Evolutionary conservation across 2,329 filamentous ascomycete species (phyloP).

Genomic region (Cladophialophora psammophila): DNA sequence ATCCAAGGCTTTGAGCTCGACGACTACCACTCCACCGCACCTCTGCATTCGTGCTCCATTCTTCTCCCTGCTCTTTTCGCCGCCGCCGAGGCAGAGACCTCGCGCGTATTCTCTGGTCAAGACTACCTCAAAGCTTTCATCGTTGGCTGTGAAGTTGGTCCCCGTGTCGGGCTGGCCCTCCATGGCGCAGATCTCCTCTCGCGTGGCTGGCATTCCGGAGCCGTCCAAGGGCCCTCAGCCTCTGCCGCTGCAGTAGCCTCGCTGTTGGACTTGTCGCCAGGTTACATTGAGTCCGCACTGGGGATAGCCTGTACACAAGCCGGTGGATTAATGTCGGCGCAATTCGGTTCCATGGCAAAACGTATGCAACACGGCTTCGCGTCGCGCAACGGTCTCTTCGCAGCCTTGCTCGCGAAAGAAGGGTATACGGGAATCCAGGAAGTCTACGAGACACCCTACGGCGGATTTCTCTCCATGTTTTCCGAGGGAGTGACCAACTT

Average conservation of each 20-base stretch:
- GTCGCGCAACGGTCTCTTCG: conserved; percentile 53
- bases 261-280: conserved; percentile 44
- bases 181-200: conserved; percentile 50
- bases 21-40: conserved; percentile 53
- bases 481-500: conserved; percentile 42
- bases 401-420: conserved; percentile 47
- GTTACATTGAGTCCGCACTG: conserved; percentile 47
- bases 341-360: conserved; percentile 55
- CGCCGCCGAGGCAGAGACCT: conserved; percentile 37
- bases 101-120: conserved; percentile 36
- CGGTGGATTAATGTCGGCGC: conserved; percentile 52
- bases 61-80: conserved; percentile 53
- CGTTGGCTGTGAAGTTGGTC: conserved; percentile 52
- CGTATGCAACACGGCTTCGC: conserved; percentile 58
- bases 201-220: conserved; percentile 52
- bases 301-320: conserved; percentile 53
- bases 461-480: conserved; percentile 54
- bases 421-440: conserved; percentile 54
- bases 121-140: conserved; percentile 49
- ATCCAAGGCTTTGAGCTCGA: conserved; percentile 57
- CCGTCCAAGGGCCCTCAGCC: conserved; percentile 50
- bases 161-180: conserved; percentile 49
- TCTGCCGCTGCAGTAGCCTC: conserved; percentile 46
- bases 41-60: conserved; percentile 50
- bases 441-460: conserved; percentile 52